Conservation (phyloP, 495 filamentous ascomycete genomes). For the Lophium mytilinum region DNA sequence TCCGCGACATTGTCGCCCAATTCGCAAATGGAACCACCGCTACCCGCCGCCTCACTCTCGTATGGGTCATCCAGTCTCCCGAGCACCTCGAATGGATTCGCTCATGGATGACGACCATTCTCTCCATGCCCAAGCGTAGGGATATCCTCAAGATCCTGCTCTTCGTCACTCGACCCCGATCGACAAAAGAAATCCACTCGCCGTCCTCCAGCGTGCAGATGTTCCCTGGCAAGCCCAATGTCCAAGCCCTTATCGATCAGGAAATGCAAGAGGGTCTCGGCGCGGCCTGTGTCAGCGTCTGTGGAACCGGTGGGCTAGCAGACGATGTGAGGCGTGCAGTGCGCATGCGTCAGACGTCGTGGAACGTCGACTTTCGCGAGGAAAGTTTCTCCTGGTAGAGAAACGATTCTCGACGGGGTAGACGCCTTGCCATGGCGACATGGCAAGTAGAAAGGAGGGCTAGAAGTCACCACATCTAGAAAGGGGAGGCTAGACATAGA, state of each 20-base stretch:
- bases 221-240: slow-evolving; percentile 74
- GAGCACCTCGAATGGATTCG: slow-evolving; percentile 89
- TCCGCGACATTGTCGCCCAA: slow-evolving; percentile 68
- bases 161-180: slow-evolving; percentile 77
- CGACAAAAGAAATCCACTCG: slow-evolving; percentile 61
- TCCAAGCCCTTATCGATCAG: slow-evolving; percentile 64
- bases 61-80: slow-evolving; percentile 85
- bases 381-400: slow-evolving; percentile 81
- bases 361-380: slow-evolving; percentile 73
- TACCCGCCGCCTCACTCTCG: slow-evolving; percentile 68
- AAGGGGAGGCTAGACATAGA: no score
- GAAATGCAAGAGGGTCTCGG: slow-evolving; percentile 72
- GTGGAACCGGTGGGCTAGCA: slow-evolving; percentile 72
- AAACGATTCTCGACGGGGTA: no score
- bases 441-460: no score
- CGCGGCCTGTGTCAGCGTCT: slow-evolving; percentile 84
- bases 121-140: slow-evolving; percentile 66
- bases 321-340: slow-evolving; percentile 77
- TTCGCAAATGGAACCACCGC: slow-evolving; percentile 68
- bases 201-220: slow-evolving; percentile 71
- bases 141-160: slow-evolving; percentile 76
- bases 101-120: slow-evolving; percentile 83
- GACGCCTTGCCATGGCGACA: no score
- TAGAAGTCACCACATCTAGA: no score
- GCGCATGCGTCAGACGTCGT: slow-evolving; percentile 52